Evolutionary conservation across 805 yeast species (phyloP).

Genomic region (Ogataea corticis): DNA sequence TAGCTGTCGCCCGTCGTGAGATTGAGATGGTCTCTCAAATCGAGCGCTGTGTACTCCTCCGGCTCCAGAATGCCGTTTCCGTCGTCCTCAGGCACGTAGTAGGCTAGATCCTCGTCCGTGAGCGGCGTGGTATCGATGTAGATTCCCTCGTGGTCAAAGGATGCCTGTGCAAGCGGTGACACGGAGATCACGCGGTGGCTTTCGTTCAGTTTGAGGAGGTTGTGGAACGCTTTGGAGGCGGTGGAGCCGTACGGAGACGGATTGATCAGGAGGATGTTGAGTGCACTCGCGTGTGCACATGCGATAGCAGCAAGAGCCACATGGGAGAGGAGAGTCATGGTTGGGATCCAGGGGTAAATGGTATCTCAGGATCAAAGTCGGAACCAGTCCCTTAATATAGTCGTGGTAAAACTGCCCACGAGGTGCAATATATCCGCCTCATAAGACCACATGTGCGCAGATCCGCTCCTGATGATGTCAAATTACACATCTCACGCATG

Average conservation of each 20-base stretch:
- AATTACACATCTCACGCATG: no score
- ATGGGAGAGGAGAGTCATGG: neutral
- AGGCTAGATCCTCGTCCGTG: constrained; percentile 12
- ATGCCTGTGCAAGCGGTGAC: constrained; percentile 21
- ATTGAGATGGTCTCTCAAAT: constrained; percentile 12
- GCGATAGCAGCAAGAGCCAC: constrained; percentile 1
- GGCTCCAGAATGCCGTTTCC: constrained; percentile 4
- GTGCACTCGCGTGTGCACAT: constrained; percentile 1
- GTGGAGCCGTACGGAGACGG: constrained; percentile 26
- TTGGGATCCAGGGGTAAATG: no score
- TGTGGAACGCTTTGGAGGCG: constrained; percentile 22
- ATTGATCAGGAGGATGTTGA: constrained; percentile 25
- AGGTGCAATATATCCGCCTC: neutral
- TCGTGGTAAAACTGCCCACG: no score
- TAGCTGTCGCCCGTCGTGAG: constrained; percentile 23
- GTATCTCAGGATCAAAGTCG: no score
- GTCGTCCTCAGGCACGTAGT: constrained; percentile 5
- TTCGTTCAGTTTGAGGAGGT: constrained; percentile 10
- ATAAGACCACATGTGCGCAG: no score
- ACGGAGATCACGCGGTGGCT: constrained; percentile 23
- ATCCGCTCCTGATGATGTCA: no score
- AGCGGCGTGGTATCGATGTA: constrained; percentile 17
- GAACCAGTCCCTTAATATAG: no score
- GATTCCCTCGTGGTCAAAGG: constrained; percentile 5
- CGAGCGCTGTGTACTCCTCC: constrained; percentile 1